phyloP scores from a whole-genome alignment of 2,329 filamentous ascomycete species.

The Aspergillus pseudoterreus region DNA sequence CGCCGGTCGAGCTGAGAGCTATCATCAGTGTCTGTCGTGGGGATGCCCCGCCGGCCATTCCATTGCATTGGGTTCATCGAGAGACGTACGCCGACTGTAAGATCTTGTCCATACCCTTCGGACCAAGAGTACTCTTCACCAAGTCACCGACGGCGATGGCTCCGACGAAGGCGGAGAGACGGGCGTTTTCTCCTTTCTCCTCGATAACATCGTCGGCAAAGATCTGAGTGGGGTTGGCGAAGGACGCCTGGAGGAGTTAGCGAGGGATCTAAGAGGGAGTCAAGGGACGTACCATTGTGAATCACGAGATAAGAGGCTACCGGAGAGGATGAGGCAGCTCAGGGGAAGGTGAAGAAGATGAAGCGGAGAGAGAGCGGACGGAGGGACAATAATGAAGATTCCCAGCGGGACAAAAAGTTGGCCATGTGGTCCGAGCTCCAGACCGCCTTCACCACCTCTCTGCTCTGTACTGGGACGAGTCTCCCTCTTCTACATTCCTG shows the following conservation, averaged over 20 bases:
- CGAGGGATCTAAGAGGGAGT: background rate
- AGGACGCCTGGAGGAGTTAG: conserved; percentile 29
- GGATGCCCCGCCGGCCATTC: conserved; percentile 12
- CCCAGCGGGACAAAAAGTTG: conserved; percentile 28
- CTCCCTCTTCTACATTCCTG: background rate
- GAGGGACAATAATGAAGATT: conserved; percentile 1
- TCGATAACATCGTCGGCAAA: conserved; percentile 95
- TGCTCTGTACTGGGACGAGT: too few relatives aligned
- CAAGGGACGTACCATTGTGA: conserved; percentile 28
- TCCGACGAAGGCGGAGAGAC: conserved; percentile 95
- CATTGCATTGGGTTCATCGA: conserved; percentile 4
- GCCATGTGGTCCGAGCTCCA: conserved; percentile 26
- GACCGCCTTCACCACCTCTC: conserved; percentile 13
- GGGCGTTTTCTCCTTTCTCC: conserved; percentile 98
- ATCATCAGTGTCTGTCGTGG: conserved; percentile 11
- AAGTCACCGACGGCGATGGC: conserved; percentile 96
- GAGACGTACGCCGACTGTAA: conserved; percentile 80
- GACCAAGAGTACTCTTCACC: conserved; percentile 94
- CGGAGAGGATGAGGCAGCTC: conserved; percentile 15
- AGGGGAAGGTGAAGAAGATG: conserved; percentile 11
- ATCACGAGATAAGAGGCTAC: conserved; percentile 11
- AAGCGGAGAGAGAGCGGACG: conserved; percentile 9
- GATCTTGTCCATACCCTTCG: conserved; percentile 99
- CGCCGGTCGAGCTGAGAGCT: conserved; percentile 71
- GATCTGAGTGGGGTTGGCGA: conserved; percentile 85